A percentile compares a stretch with the other conserved stretches of the same genome.
Evolutionary conservation across 2,329 filamentous ascomycete genomes (phyloP).

Genomic region (Botrytis porri): DNA sequence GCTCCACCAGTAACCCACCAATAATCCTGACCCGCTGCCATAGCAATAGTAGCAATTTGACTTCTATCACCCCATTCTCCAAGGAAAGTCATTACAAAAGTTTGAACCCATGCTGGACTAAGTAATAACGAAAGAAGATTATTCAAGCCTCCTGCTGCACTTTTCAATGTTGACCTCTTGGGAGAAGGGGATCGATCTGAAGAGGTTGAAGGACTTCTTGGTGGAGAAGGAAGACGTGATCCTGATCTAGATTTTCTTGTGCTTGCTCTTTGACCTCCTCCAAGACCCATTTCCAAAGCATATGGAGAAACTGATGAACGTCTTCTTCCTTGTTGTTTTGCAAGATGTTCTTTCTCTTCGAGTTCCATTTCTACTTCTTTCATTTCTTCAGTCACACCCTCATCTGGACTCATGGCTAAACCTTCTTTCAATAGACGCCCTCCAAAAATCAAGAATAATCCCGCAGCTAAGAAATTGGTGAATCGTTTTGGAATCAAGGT

Average conservation of each 20-base stretch:
- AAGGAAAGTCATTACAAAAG: slow-evolving; percentile 97
- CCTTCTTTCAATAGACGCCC: slow-evolving; percentile 81
- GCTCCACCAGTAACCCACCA: slow-evolving; percentile 97
- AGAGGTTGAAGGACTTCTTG: slow-evolving; percentile 76
- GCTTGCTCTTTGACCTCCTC: slow-evolving; percentile 48
- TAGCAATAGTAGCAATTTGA: slow-evolving; percentile 97
- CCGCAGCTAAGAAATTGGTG: slow-evolving; percentile 81
- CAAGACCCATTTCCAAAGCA: slow-evolving; percentile 75
- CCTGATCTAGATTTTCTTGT: slow-evolving; percentile 68
- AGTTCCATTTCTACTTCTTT: slow-evolving; percentile 93
- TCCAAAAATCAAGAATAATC: slow-evolving; percentile 87
- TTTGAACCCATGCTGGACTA: slow-evolving; percentile 97
- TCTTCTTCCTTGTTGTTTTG: slow-evolving; percentile 62
- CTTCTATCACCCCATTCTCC: slow-evolving; percentile 98
- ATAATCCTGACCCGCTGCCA: slow-evolving; percentile 97
- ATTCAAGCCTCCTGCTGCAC: slow-evolving; percentile 61
- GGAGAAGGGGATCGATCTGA: slow-evolving; percentile 51
- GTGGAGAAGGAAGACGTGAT: slow-evolving; percentile 74
- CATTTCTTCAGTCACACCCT: slow-evolving; percentile 96
- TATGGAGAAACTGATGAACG: slow-evolving; percentile 71
- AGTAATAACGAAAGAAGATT: slow-evolving; percentile 87
- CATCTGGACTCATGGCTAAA: slow-evolving; percentile 80
- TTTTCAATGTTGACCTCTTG: slow-evolving; percentile 44
- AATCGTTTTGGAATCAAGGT: slow-evolving; percentile 85
- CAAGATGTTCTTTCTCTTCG: slow-evolving; percentile 84